Conservation (phyloP, 371 early-diverging fungal species). For the Funneliformis caledonium region DNA sequence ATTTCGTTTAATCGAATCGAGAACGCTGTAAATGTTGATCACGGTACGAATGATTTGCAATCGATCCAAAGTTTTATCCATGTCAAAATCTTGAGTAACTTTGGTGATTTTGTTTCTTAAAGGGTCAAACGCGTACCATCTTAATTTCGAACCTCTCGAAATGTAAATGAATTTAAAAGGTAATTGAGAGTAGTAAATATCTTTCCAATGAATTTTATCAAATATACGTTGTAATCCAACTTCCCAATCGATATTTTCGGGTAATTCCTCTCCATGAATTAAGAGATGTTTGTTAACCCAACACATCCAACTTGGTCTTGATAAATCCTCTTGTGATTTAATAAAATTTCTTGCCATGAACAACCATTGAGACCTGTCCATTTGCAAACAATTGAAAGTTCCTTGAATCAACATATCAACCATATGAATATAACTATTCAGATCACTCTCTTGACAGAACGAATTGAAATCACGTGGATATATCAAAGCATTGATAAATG, state of each 20-base stretch:
- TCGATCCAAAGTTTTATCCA: conserved; percentile 12
- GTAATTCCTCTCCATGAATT: background rate
- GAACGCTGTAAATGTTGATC: background rate
- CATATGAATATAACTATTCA: background rate
- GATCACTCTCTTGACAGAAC: background rate
- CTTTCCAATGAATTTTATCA: conserved; percentile 23
- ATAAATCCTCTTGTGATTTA: conserved; percentile 14
- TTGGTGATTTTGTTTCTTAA: background rate
- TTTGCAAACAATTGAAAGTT: background rate
- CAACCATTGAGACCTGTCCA: background rate
- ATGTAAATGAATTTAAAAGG: conserved; percentile 21
- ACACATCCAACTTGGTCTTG: conserved; percentile 23
- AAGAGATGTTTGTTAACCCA: conserved; percentile 20
- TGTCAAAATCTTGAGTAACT: conserved; percentile 18
- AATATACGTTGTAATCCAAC: background rate
- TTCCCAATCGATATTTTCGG: background rate
- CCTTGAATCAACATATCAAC: conserved; percentile 16
- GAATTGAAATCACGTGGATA: background rate
- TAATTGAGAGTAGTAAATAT: conserved; percentile 16
- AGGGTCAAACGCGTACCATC: background rate
- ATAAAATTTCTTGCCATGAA: conserved; percentile 1
- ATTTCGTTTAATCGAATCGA: background rate
- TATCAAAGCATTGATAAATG: conserved; percentile 7
- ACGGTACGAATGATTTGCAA: background rate
- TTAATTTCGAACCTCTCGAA: conserved; percentile 13